Conservation (phyloP, 345 rosid genomes). For the Clarkia xantiana region DNA sequence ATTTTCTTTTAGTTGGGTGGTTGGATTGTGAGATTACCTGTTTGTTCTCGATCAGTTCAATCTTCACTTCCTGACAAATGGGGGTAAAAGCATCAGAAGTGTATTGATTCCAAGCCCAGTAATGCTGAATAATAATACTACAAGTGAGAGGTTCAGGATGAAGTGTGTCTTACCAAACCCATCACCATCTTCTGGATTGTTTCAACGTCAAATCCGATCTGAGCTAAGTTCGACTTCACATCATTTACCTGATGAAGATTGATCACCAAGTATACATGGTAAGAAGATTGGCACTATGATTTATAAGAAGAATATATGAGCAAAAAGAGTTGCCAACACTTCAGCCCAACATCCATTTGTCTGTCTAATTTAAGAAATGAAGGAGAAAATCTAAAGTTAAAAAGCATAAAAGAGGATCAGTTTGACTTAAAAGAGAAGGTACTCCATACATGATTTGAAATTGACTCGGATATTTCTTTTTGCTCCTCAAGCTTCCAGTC, state of each 20-base stretch:
- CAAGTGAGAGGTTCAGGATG: neutral
- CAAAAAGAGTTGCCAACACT: neutral
- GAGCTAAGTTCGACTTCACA: slow-evolving; percentile 58
- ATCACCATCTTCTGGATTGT: slow-evolving; percentile 53
- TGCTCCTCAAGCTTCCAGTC: slow-evolving; percentile 88
- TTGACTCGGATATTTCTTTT: slow-evolving; percentile 48
- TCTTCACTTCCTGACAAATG: slow-evolving; percentile 65
- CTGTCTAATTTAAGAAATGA: neutral
- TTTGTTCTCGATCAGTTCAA: slow-evolving; percentile 63
- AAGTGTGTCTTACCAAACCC: slow-evolving; percentile 51
- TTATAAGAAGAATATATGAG: neutral
- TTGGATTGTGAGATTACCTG: slow-evolving; percentile 26
- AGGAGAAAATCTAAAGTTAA: neutral
- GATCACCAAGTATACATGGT: neutral
- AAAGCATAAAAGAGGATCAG: neutral
- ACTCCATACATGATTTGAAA: slow-evolving; percentile 39
- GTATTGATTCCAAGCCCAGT: neutral
- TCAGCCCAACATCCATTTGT: neutral
- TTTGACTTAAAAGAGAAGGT: slow-evolving; percentile 1
- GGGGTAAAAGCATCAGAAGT: slow-evolving; percentile 1
- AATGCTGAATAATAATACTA: neutral
- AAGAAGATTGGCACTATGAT: neutral
- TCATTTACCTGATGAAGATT: slow-evolving; percentile 35
- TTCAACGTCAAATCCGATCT: slow-evolving; percentile 63
- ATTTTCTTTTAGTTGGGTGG: no score